Conservation (phyloP, 2,329 filamentous ascomycete genomes). For the Sporothrix schenckii region DNA sequence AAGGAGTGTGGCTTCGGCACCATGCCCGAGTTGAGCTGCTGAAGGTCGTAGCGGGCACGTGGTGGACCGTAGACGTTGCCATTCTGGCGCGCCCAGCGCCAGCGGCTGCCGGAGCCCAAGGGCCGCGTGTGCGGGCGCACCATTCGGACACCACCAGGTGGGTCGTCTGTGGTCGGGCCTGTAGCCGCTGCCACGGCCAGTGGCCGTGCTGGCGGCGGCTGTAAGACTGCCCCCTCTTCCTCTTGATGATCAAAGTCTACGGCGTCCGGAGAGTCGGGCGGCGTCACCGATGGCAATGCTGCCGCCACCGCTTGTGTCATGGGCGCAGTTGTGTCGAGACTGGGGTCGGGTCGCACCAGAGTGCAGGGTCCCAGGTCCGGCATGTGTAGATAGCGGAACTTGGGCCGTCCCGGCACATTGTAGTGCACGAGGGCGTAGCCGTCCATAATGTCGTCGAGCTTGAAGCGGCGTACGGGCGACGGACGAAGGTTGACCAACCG, state of each 20-base stretch:
- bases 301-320: neutral
- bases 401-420: neutral
- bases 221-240: neutral
- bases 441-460: constrained; percentile 22
- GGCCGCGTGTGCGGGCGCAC: neutral
- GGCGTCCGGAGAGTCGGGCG: neutral
- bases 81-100: neutral
- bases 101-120: constrained; percentile 10
- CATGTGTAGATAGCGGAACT: neutral
- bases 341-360: neutral
- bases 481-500: neutral
- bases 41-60: neutral
- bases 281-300: neutral
- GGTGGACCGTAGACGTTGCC: constrained; percentile 5
- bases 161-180: neutral
- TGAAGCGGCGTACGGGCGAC: constrained; percentile 2
- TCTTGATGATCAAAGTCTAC: neutral
- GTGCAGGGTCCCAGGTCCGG: constrained; percentile 10
- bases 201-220: neutral
- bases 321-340: neutral
- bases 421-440: constrained; percentile 16
- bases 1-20: neutral
- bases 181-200: neutral
- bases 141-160: constrained; percentile 2
- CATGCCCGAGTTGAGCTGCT: constrained; percentile 9